phyloP scores from a whole-genome alignment of 257 asterid genomes.

The Apocynum venetum region DNA sequence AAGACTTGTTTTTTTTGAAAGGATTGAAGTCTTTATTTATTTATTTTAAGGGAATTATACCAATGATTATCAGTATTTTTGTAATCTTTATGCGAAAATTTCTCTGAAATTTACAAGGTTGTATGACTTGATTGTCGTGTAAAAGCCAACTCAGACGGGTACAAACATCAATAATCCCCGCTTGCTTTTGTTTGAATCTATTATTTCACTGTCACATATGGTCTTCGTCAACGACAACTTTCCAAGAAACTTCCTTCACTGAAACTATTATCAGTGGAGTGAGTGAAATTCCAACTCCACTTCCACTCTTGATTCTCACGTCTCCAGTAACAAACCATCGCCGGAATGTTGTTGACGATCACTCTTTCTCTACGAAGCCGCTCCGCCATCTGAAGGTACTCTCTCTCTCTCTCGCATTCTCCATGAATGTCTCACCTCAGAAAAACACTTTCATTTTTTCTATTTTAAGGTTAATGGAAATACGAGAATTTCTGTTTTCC shows the following conservation, averaged over 20 bases:
- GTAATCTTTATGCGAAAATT: background rate
- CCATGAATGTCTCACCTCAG: background rate
- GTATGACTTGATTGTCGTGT: too few species aligned
- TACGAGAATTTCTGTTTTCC: background rate
- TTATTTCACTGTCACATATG: too few species aligned
- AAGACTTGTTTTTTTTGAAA: too few species aligned
- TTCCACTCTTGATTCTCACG: background rate
- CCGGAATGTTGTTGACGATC: background rate
- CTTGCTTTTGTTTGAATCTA: too few species aligned
- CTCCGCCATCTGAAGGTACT: background rate
- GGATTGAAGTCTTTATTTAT: too few species aligned
- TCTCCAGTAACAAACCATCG: background rate
- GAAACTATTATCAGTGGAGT: too few species aligned
- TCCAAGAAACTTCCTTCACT: too few species aligned
- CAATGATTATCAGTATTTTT: too few species aligned
- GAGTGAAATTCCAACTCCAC: too few species aligned
- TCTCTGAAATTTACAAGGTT: background rate
- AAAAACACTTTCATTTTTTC: background rate
- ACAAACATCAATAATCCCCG: background rate
- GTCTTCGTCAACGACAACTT: too few species aligned
- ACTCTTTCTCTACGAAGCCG: background rate
- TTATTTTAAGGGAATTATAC: too few species aligned
- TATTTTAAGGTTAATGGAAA: background rate
- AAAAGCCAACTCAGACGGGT: background rate
- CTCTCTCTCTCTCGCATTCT: background rate